These are phyloP conservation scores for Fagopyrum homotropicum DNA, from an alignment of 148 eudicot species.

Conservation along the genomic window DNA sequence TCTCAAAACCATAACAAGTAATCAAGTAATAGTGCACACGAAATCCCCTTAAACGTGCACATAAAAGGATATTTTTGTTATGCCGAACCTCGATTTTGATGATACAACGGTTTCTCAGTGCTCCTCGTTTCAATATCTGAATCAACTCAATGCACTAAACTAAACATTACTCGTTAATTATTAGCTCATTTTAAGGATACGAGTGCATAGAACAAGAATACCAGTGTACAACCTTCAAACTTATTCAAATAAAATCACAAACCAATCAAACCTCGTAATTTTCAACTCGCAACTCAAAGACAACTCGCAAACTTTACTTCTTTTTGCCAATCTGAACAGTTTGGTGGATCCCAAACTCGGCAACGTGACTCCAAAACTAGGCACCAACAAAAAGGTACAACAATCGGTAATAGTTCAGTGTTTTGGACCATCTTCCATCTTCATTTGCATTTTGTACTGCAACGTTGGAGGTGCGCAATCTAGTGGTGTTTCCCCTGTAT, in stretches of 20 bases:
- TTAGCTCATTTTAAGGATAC: background rate
- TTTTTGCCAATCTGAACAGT: background rate
- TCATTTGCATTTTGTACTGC: conserved; percentile 67
- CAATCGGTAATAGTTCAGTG: background rate
- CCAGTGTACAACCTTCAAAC: background rate
- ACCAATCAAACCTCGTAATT: background rate
- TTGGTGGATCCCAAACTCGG: background rate
- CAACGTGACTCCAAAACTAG: background rate
- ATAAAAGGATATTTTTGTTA: too few relatives aligned
- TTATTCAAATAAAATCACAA: background rate
- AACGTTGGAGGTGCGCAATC: conserved; percentile 81
- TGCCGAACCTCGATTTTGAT: too few relatives aligned
- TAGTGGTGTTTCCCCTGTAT: conserved; percentile 69
- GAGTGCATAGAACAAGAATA: background rate
- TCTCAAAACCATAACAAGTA: too few relatives aligned
- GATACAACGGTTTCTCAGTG: too few relatives aligned
- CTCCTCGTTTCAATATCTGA: background rate
- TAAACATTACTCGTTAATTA: too few relatives aligned
- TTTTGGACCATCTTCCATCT: conserved; percentile 39
- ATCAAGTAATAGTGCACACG: too few relatives aligned
- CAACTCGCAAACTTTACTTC: background rate
- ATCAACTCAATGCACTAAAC: background rate
- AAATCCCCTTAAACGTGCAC: too few relatives aligned
- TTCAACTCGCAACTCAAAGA: background rate
- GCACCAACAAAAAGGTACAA: background rate